Base-by-base conservation (phyloP, 305 asterid species). In the Euphrasia arctica region DNA sequence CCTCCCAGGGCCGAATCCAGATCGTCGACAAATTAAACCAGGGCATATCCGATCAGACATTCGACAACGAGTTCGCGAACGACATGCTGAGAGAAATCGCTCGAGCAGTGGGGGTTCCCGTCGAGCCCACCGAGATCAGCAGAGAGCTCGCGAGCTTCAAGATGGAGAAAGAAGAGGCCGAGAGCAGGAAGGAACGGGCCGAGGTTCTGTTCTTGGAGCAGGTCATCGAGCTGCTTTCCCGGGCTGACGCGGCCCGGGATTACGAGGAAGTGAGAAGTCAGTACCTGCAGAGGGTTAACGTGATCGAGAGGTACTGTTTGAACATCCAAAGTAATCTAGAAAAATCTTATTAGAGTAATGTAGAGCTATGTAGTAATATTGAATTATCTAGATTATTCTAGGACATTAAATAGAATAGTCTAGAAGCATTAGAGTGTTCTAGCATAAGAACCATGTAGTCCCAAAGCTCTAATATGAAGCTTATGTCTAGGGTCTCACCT, bases 181-280 rank as follows among this genome's bases (percentile, higher is more conserved):
- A 80, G 28, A 60, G 67, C 25, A 36, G 82, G 58, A 85, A 83
- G 67, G 92, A 85, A 67, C 67, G 78, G 70, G 89, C 92, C 14
- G 89, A 85, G 49, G 89, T 77, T n/a, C 66, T 82, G 72, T 85
- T 85, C 62, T 47, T 85, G 48, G 85, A 85, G 28, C 92, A 85
- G 71, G 89, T 85, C 4, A 85, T 83, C 8, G 82, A 79, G 80
- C 31, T 85, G 43, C 81, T 85, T 5, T 85, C 92, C 6, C 82
- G 79, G 52, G 92, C 89, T 0, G 89, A 85, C 62, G 87, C 92
- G 48, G 92, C 87, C 8, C 58, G 78, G 48, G 83, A 85, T 72
- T 79, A 79, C 5, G 87, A 83, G 64, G 82, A 82, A 63, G 68
- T 80, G 43, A 79, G 68, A 60, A 55, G 67, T 13, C 85, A 75